These are phyloP conservation scores for Didymella lethalis DNA, from an alignment of 2,329 filamentous ascomycete species.

Conservation along the genomic window DNA sequence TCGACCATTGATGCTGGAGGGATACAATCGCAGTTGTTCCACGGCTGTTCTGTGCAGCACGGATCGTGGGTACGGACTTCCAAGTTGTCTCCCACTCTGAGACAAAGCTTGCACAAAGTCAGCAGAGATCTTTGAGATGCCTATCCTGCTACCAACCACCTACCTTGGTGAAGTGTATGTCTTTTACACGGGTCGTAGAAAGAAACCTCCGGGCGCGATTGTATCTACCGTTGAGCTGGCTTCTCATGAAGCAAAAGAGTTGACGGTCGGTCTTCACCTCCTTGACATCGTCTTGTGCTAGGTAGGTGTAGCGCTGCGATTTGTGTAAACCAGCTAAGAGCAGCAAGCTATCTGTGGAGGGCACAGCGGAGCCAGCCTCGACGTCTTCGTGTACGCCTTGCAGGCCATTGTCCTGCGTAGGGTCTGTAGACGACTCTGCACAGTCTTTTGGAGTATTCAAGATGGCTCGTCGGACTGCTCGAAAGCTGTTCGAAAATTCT, in stretches of 20 bases:
- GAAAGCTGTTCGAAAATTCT: not conserved
- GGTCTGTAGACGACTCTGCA: not conserved
- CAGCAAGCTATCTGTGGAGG: not conserved
- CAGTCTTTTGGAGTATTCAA: not conserved
- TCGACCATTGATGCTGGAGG: not conserved
- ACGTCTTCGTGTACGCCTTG: not conserved
- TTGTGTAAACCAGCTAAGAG: not conserved
- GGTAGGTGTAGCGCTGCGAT: not conserved
- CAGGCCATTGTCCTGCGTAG: not conserved
- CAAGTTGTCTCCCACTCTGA: not conserved
- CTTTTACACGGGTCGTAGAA: not conserved
- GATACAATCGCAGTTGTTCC: not conserved
- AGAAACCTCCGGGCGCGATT: not conserved
- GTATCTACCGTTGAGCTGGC: not conserved
- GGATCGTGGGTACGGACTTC: not conserved
- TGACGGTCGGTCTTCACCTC: not conserved
- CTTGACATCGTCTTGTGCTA: not conserved
- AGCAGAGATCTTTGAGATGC: too few species aligned
- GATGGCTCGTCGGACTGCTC: not conserved
- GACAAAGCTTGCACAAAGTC: not conserved
- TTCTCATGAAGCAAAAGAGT: not conserved
- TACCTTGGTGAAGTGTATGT: not conserved
- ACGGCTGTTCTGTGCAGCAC: not conserved
- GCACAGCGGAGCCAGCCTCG: not conserved
- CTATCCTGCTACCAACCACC: not conserved